Percentiles rank a stretch among this genome's conserved stretches.
phyloP scores from a whole-genome alignment of 768 basidiomycete species.

The Boletus patriciae region DNA sequence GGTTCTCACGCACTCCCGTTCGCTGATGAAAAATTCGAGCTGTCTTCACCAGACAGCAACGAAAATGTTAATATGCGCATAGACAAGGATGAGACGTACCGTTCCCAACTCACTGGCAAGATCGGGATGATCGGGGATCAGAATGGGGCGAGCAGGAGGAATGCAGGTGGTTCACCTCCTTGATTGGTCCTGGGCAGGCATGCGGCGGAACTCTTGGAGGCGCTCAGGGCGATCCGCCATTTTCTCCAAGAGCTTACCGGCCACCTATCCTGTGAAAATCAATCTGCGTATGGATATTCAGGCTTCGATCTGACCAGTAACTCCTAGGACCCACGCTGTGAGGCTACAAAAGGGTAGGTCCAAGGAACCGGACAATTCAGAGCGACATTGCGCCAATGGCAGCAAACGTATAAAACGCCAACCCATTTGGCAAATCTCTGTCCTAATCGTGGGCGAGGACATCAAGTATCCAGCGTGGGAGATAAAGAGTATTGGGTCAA shows the following conservation, averaged over 20 bases:
- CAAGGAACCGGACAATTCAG: slow-evolving; percentile 39
- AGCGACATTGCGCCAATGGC: slow-evolving; percentile 33
- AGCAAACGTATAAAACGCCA: too few species aligned
- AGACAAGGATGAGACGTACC: too few species aligned
- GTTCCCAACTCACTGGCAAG: too few species aligned
- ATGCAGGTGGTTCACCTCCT: too few species aligned
- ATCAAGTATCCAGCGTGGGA: not conserved
- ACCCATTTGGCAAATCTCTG: too few species aligned
- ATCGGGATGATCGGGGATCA: too few species aligned
- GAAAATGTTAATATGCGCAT: too few species aligned
- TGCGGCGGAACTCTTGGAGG: too few species aligned
- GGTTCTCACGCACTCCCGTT: not conserved
- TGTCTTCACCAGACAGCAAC: not conserved
- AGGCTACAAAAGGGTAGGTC: slow-evolving; percentile 32
- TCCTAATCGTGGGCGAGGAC: too few species aligned
- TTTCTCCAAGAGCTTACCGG: not conserved
- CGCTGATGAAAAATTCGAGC: not conserved
- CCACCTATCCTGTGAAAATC: not conserved
- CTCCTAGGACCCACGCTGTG: slow-evolving; percentile 37
- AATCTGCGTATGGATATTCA: too few species aligned
- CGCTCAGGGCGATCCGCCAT: not conserved
- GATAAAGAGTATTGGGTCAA: not conserved
- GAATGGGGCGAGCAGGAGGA: too few species aligned
- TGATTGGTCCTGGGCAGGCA: too few species aligned
- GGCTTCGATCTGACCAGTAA: slow-evolving; percentile 41